phyloP scores from a whole-genome alignment of 306 rosid genomes.

The Medicago ruthenica region DNA sequence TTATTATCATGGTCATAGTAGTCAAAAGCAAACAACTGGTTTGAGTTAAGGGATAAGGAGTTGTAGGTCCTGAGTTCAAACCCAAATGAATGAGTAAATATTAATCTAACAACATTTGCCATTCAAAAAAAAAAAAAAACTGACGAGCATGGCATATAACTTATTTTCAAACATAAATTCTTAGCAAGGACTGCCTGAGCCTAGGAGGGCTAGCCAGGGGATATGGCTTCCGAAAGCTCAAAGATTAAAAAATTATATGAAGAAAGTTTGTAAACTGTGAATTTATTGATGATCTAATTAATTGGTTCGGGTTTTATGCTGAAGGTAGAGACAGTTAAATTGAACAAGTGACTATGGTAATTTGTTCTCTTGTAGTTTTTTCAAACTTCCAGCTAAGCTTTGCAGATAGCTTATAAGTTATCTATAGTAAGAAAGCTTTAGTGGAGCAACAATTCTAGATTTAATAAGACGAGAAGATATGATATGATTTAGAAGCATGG shows the following conservation, averaged over 20 bases:
- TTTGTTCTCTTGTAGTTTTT: constrained; percentile 9
- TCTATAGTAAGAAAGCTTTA: constrained; percentile 1
- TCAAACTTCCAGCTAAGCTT: constrained; percentile 25
- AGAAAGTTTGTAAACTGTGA: constrained; percentile 15
- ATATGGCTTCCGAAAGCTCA: not conserved
- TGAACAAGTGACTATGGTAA: constrained; percentile 10
- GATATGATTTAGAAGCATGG: constrained; percentile 10
- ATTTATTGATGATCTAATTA: constrained; percentile 8
- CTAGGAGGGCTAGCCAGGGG: not conserved
- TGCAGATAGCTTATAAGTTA: constrained; percentile 21
- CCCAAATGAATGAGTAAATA: no score
- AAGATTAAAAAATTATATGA: not conserved
- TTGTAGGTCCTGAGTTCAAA: no score
- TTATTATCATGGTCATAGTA: constrained; percentile 1
- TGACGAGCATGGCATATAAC: not conserved
- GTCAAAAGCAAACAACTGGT: constrained; percentile 21
- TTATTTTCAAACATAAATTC: constrained; percentile 1
- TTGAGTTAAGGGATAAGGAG: no score
- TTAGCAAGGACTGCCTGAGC: constrained; percentile 4
- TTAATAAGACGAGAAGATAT: constrained; percentile 14
- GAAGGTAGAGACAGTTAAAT: constrained; percentile 23
- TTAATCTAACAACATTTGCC: no score
- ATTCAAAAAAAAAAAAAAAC: no score
- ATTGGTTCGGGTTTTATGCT: constrained; percentile 4
- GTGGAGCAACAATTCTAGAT: not conserved